Percentiles rank a stretch among this genome's conserved stretches.
Conservation (phyloP, 2,329 filamentous ascomycete species). For the Stagonosporopsis tanaceti region DNA sequence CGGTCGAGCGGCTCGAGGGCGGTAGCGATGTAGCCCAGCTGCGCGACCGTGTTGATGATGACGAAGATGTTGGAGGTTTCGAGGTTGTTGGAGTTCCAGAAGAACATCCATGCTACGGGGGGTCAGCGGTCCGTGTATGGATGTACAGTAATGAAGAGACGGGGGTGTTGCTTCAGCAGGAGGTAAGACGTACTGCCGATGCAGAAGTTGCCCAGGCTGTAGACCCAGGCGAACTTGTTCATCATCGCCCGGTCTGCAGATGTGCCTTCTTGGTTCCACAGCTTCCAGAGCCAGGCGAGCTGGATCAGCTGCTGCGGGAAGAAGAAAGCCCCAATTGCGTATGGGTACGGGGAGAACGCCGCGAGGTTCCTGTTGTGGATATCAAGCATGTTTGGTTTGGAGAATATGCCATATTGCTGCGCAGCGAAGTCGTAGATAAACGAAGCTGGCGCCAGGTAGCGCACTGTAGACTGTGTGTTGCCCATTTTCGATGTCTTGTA, state of each 20-base stretch:
- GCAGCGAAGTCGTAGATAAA: conserved; percentile 66
- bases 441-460: conserved; percentile 62
- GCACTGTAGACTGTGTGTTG: conserved; percentile 62
- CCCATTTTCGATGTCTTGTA: conserved; percentile 54
- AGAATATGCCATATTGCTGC: conserved; percentile 67
- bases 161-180: not conserved
- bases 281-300: conserved; percentile 64
- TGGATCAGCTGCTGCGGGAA: conserved; percentile 68
- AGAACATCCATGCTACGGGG: conserved; percentile 65
- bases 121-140: not conserved
- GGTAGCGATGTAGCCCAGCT: conserved; percentile 63
- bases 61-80: conserved; percentile 65
- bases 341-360: conserved; percentile 66
- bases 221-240: conserved; percentile 63
- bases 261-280: conserved; percentile 59
- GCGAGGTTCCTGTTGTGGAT: conserved; percentile 66
- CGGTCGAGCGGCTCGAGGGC: conserved; percentile 61
- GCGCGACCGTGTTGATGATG: conserved; percentile 61
- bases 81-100: conserved; percentile 64
- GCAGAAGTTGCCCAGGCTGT: conserved; percentile 65
- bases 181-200: conserved; percentile 59
- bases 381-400: conserved; percentile 66
- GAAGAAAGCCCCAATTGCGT: conserved; percentile 68
- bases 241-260: conserved; percentile 59
- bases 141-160: not conserved